Evolutionary conservation across 306 rosid species (phyloP), one percentile per base, ranked within the genome.

Genomic region (Cicer yamashitae): DNA sequence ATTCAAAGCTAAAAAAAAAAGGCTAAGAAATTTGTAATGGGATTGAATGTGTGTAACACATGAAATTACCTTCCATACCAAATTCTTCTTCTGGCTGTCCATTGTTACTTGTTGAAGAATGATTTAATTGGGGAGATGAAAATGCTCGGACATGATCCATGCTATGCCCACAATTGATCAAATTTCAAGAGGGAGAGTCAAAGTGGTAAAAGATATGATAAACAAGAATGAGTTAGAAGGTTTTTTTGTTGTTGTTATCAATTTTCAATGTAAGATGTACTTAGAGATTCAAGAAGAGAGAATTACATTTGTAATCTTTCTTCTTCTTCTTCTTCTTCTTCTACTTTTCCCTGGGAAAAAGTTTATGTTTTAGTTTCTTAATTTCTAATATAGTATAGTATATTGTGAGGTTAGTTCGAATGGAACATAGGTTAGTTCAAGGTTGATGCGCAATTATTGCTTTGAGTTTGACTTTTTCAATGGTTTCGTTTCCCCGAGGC

Each of bases 381-480:
- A 57, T 75, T 70, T 77, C 71, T 78, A 85, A 62, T 84, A 74
- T 86, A 54, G 68, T 80, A 78, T 84, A 17, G 48, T 46, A 15
- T 80, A 53, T 81, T 79, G 57, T 81, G 81, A 67, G 77, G 80
- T 73, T 80, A 65, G 78, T 73, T 80, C 15, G 56, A 54, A 79
- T 56, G 56, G 71, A 75, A 77, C 62, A 77, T 70, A 80, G 84
- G 79, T 62, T 71, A 20, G 82, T 76, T 80, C 58, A 50, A 82
- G 46, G 82, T 81, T 77, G 71, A 45, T 82, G 87, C 94, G 94
- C 86, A 81, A 88, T 87, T 82, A 82, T 84, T 86, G 97, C 82
- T 34, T 47, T 54, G 50, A 15, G 53, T 82, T 89, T 86, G 94
- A 91, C 96, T 41, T 78, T 82, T 85, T 86, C 90, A 43, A 77